Base-by-base conservation (phyloP, 2,329 filamentous ascomycete species). In the Nannizzia gypsea region DNA sequence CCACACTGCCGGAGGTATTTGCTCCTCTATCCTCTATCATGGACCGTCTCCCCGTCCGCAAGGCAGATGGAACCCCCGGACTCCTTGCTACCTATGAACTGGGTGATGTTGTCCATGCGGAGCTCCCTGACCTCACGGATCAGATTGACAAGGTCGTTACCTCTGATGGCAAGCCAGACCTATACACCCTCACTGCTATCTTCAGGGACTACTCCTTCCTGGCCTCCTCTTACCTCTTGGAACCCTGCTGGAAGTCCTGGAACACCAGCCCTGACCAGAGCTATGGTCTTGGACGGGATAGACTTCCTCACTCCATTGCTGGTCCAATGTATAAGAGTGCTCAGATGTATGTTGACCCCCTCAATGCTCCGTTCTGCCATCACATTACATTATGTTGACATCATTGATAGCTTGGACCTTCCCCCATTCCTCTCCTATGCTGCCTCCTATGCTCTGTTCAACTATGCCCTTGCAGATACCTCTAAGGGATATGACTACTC, bases 181-280 rank as follows among this genome's bases (percentile, higher is more conserved):
- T 92, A 42, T 86, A 87, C 15, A 76, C 89, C 61, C 84, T 95
- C 78, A 93, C 91, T 67, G 90, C 90, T 36, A 76, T 95, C 55
- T 96, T 96, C 73, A 82, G 91, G 20, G 91, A 96, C 76, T 96
- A 96, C 72, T 88, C 88, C 13, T 96, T 96, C 78, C 76, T 96
- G 31, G 88, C 90, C 3, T 95, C 89, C 24, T 88, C 90, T 0
- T 96, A 95, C 71, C 79, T 96, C 31, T 83, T 96, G 31, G 91
- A 96, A 78, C 91, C 91, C 9, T 96, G 91, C 72, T 91, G 93
- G 74, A 81, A 89, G 75, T 81, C 86, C 62, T 85, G 82, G 72
- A 75, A 77, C 62, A 77, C 76, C 54, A 67, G 71, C 60, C 70
- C 71, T 3, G 87, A 86, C 0, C 84, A 88, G 70, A 79, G 80